Evolutionary conservation across 163 green algal genomes (phyloP).

Genomic region (Coccomyxa subellipsoidea): DNA sequence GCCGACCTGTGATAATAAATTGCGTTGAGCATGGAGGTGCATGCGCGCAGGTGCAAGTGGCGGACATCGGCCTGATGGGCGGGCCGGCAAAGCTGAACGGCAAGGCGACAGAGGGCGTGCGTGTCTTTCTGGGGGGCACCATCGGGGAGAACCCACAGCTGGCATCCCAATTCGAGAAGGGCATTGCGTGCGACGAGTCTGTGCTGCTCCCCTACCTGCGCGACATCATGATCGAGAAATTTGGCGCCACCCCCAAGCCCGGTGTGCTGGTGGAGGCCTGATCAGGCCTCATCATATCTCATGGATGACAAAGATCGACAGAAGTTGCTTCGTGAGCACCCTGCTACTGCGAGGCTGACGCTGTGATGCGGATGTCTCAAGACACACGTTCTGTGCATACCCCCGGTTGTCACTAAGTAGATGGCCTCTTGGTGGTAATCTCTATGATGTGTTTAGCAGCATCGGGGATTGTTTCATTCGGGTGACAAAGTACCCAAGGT

Average conservation of each 20-base stretch:
- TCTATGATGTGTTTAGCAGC: too few relatives aligned
- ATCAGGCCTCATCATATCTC: not conserved
- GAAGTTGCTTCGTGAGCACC: not conserved
- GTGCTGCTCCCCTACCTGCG: slow-evolving; percentile 68
- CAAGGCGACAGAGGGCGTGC: slow-evolving; percentile 84
- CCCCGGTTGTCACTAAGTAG: not conserved
- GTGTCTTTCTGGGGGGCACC: slow-evolving; percentile 80
- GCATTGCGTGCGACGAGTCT: slow-evolving; percentile 60
- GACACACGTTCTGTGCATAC: not conserved
- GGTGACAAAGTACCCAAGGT: too few relatives aligned
- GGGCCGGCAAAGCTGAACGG: slow-evolving; percentile 77
- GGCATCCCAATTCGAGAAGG: slow-evolving; percentile 54
- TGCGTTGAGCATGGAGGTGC: not conserved
- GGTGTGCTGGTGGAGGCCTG: not conserved
- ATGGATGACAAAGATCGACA: not conserved
- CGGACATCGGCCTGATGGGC: slow-evolving; percentile 90
- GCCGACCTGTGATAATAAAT: too few relatives aligned
- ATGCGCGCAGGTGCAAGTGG: slow-evolving; percentile 37
- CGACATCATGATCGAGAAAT: slow-evolving; percentile 71
- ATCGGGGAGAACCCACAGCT: slow-evolving; percentile 62
- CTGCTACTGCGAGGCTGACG: not conserved
- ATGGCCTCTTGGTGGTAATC: not conserved
- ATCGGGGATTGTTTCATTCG: too few relatives aligned
- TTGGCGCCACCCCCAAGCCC: slow-evolving; percentile 47
- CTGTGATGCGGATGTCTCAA: not conserved